Base-by-base conservation (phyloP, 1,284 basidiomycete species). In the Sparassis latifolia region DNA sequence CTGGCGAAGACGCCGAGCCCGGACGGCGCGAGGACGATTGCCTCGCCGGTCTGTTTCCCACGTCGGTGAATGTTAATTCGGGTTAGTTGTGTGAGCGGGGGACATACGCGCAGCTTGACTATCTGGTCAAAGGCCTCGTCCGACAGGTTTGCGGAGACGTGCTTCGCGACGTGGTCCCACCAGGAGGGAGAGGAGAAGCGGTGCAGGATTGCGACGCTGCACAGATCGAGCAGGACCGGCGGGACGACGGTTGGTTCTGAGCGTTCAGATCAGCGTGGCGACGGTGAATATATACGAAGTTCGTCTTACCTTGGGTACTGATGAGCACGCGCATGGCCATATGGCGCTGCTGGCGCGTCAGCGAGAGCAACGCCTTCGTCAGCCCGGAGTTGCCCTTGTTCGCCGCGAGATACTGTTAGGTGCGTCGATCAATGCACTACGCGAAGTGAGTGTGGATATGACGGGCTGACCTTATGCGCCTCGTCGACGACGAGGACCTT, bases 171-270 rank as follows among this genome's bases (percentile, higher is more conserved):
- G 55, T 87, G 84, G 0, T 80, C 72, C 77, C 82, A 84, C 86
- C 86, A 88, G 1, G 80, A 70, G 0, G 83, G 81, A 0, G 85
- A 87, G 1, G 84, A 85, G 64, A 89, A 89, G 0, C 85, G 73
- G 55, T 88, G 86, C 4, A 86, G 59, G 9, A 89, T 75, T 0
- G 79, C 68, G 0, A 87, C 69, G 0, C 76, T 76, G 46, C 84
- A 87, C 0, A 89, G 70, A 57, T 88, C 86, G 3, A 88, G 71
- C 1, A 89, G 65, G 0, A 83, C 78, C 0, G 82, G 73, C 0
- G 85, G 86, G 0, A 89, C 73, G 0, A 85, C 78, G 0, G 86
- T 88, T 0, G 86, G 86, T 54, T 89, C 85, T 88, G 56, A n/a
- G 31, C 20, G 20, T 20, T 20, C 20, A 20, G 20, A 20, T 20